A percentile compares a stretch with the other conserved stretches of the same genome.
These are phyloP conservation scores for Vitis rupestris DNA, from an alignment of 164 flowering plant species.

Conservation along the genomic window DNA sequence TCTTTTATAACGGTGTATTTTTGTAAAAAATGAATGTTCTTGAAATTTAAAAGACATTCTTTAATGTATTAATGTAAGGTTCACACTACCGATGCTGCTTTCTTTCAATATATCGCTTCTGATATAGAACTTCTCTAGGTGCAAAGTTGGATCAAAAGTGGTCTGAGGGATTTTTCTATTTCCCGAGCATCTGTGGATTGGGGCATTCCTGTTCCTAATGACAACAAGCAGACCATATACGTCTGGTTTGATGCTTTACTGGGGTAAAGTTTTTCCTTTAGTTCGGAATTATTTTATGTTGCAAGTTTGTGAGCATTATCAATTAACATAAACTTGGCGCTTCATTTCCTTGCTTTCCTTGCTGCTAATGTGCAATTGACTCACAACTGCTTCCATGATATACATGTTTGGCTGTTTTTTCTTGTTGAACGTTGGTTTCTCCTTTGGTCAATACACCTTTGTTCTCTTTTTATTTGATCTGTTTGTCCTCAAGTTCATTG, in stretches of 20 bases:
- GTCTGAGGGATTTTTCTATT: slow-evolving; percentile 89
- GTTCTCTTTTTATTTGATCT: too few relatives aligned
- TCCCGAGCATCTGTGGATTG: slow-evolving; percentile 93
- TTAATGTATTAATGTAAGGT: not conserved
- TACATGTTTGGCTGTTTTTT: too few relatives aligned
- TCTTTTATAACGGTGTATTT: too few relatives aligned
- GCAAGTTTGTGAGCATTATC: too few relatives aligned
- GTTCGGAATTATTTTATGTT: not conserved
- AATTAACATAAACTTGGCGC: not conserved
- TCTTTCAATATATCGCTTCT: not conserved
- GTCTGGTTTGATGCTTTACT: slow-evolving; percentile 98
- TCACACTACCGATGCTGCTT: not conserved
- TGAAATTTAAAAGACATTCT: too few relatives aligned
- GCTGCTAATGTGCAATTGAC: too few relatives aligned
- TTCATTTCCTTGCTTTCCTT: not conserved
- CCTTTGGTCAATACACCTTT: too few relatives aligned
- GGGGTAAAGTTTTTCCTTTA: slow-evolving; percentile 51
- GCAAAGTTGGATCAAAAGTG: slow-evolving; percentile 85
- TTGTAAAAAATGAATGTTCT: too few relatives aligned
- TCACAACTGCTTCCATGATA: too few relatives aligned
- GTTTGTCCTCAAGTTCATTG: too few relatives aligned
- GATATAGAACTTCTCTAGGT: slow-evolving; percentile 49
- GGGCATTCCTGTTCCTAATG: slow-evolving; percentile 95
- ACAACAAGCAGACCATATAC: slow-evolving; percentile 82
- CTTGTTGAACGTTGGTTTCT: too few relatives aligned